Conservation (phyloP, 106 monocot species). For the Apostasia shenzhenica region DNA sequence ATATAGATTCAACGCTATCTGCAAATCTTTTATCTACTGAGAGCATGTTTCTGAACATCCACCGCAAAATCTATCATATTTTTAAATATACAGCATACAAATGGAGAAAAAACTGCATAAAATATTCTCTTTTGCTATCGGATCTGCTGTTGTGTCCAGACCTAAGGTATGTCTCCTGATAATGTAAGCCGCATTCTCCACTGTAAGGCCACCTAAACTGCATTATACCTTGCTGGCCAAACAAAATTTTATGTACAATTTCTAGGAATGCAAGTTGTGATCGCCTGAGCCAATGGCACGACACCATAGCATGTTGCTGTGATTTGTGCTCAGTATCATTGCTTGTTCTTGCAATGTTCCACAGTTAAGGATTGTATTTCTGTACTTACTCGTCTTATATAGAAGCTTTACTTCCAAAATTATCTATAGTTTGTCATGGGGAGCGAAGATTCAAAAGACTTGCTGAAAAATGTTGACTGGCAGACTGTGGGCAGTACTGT, state of each 20-base stretch:
- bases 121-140: no score
- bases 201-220: background rate
- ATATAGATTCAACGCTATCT: no score
- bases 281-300: background rate
- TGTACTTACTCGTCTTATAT: background rate
- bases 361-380: background rate
- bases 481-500: conserved; percentile 40
- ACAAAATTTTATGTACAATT: background rate
- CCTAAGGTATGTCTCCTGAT: background rate
- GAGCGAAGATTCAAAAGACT: conserved; percentile 54
- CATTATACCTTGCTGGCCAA: background rate
- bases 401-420: no score
- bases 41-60: no score
- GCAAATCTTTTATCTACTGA: no score
- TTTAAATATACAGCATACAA: no score
- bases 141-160: background rate
- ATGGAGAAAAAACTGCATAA: no score
- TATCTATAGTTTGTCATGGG: conserved; percentile 24
- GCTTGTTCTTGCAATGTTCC: background rate
- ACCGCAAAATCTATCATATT: no score
- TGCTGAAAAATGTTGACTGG: conserved; percentile 81
- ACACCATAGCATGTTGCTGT: no score
- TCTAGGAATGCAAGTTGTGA: background rate
- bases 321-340: background rate
- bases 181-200: background rate